These are phyloP conservation scores for Fusarium sp. DNA, from an alignment of 2,329 filamentous ascomycete genomes.

Conservation along the genomic window DNA sequence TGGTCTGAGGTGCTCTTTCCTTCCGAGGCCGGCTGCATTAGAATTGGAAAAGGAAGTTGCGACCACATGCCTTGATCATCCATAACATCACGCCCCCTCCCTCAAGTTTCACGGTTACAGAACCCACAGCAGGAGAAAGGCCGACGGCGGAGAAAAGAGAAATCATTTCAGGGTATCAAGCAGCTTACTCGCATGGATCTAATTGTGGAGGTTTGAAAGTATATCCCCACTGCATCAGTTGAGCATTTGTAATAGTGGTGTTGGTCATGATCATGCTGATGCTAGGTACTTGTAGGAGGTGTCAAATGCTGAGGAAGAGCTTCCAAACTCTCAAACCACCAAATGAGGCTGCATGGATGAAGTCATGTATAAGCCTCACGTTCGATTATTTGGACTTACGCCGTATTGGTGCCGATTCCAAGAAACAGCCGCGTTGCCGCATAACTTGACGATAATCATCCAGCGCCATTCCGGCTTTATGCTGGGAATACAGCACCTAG, in stretches of 20 bases:
- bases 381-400: background rate
- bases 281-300: background rate
- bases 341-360: constrained; percentile 1
- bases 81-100: constrained; percentile 1
- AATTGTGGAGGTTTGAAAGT: background rate
- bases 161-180: background rate
- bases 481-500: constrained; percentile 2
- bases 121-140: background rate
- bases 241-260: constrained; percentile 1
- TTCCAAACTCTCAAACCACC: background rate
- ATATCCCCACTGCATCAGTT: background rate
- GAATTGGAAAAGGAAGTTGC: constrained; percentile 15
- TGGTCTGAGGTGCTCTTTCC: constrained; percentile 21
- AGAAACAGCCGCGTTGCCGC: background rate
- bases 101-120: constrained; percentile 6
- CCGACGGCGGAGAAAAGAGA: constrained; percentile 4
- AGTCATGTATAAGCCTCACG: constrained; percentile 1
- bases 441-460: constrained; percentile 11
- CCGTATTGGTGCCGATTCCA: background rate
- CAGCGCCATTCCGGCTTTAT: background rate
- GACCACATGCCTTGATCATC: constrained; percentile 5
- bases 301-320: background rate
- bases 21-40: constrained; percentile 27
- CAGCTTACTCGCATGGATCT: background rate
- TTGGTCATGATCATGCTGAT: background rate